Base-by-base conservation (phyloP, 73 alveolate species). In the Paramecium caudatum region DNA sequence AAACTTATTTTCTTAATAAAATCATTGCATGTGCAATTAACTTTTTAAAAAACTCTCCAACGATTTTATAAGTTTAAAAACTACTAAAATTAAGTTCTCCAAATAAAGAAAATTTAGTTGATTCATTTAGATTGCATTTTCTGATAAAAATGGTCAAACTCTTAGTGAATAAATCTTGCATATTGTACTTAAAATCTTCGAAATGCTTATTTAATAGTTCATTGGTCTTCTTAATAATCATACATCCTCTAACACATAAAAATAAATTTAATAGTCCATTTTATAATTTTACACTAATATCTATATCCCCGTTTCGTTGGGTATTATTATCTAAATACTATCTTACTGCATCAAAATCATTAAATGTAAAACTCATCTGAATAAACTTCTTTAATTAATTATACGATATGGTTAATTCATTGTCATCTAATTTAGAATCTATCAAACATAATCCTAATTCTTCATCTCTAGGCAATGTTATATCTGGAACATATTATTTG, bases 111-210 rank as follows among this genome's bases (percentile, higher is more conserved):
- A 27, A 9, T 17, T 23, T 39, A 41, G 43, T n/a, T 5, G 36
- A 15, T 12, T 30, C 47, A 45, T 74, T 41, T 6, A 27, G 43
- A 27, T 17, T 39, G 12, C 43, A 74, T 16, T 25, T 39, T 7
- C 43, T 74, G 21, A 74, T 21, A 39, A 74, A 74, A 39, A 37
- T 39, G 6, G 47, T 74, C 12, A 74, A 45, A 8, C 25, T 34
- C 32, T 74, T 41, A 74, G 88, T 74, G 43, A 74, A 74, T 41
- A 41, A 43, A 74, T 74, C 88, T 74, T 74, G 43, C 69, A 74
- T 16, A 7, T 74, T 74, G 10, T 41, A 41, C 43, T 74, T 74
- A 25, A 74, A 74, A 19, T 74, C 62, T 41, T 74, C 88, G 19
- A 74, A 74, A 74, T 74, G 88, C 10, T 16, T 41, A 19, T 74